Base-by-base conservation (phyloP, 1,284 basidiomycete genomes). In the Ustilago esculenta region DNA sequence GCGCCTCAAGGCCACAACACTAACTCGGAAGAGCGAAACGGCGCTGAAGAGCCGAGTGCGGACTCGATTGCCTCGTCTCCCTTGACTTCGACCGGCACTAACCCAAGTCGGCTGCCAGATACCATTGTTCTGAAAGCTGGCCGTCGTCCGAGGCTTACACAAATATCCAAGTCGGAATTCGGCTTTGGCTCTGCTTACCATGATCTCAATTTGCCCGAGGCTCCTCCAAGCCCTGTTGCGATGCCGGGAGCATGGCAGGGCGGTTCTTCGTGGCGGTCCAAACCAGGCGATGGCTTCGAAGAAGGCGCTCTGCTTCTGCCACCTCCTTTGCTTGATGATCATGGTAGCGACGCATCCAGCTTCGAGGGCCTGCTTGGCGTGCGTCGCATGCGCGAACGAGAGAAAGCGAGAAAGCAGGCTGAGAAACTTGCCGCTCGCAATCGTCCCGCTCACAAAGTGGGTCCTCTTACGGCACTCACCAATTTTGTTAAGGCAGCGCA, bases 401-500 rank as follows among this genome's bases (percentile, higher is more conserved):
- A 76, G 24, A 54, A 67, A 45, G 71, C 58, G 2, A 53, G 64
- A 33, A 73, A 76, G 52, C 53, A 72, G 24, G 48, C 77, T 1
- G 75, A 80, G 35, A 48, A 55, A n/a, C 55, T 77, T 1, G 60
- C 53, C 3, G 73, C 72, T 24, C 69, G 75, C 21, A 79, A 81
- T 42, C 63, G 78, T 15, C 79, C 79, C 0, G 60, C 74, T 10
- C 76, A 79, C 61, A 77, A 80, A 30, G 74, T 73, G 0, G 79
- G 76, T 10, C 55, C 72, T 21, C 50, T 80, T 10, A 76, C 73
- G 1, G 79, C 79, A 0, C 55, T 81, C 39, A 50, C 57, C 53
- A 79, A 81, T 43, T 81, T 81, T 56, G 76, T 81, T 25, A 73
- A 65, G 14, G 77, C 79, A 14, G 79, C 79, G 4, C 72, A 80